These are phyloP conservation scores for Lachancea thermotolerans DNA, from an alignment of 805 yeast species.

Conservation along the genomic window DNA sequence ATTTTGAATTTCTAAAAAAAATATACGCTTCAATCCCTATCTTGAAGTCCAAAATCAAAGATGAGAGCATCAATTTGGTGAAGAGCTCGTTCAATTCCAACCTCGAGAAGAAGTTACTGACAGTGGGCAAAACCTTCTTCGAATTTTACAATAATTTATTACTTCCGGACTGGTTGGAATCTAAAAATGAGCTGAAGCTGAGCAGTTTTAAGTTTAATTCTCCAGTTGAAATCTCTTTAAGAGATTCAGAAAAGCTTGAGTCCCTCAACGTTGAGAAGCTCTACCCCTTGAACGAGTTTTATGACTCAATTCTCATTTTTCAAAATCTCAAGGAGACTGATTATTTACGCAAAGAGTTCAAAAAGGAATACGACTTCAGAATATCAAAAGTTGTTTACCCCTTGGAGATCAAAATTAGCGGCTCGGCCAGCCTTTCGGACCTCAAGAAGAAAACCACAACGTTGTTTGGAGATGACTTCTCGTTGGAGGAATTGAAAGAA, in stretches of 20 bases:
- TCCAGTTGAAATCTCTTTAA: conserved; percentile 71
- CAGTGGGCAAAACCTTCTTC: conserved; percentile 35
- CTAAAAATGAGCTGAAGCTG: conserved; percentile 49
- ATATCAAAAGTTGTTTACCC: conserved; percentile 68
- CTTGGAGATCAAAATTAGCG: conserved; percentile 38
- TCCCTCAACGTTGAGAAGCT: conserved; percentile 30
- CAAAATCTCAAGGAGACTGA: conserved; percentile 61
- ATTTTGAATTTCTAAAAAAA: conserved; percentile 55
- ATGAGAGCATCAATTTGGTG: conserved; percentile 62
- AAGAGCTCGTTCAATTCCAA: conserved; percentile 57
- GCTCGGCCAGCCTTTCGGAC: conserved; percentile 12
- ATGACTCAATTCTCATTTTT: conserved; percentile 78
- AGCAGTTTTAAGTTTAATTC: conserved; percentile 65
- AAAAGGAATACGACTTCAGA: conserved; percentile 64
- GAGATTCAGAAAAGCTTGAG: conserved; percentile 49
- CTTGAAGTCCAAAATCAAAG: conserved; percentile 62
- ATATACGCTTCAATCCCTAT: conserved; percentile 73
- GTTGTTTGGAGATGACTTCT: conserved; percentile 21
- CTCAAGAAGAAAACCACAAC: conserved; percentile 28
- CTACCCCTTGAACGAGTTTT: conserved; percentile 64
- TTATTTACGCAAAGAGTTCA: conserved; percentile 54
- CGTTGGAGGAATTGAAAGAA: conserved; percentile 35
- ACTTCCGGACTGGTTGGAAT: conserved; percentile 47
- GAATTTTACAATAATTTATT: conserved; percentile 52
- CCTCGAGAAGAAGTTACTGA: conserved; percentile 51